Evolutionary conservation across 352 stramenopile species (phyloP), one percentile per base, ranked within the genome.

Genomic region (Hyphochytrium catenoides): DNA sequence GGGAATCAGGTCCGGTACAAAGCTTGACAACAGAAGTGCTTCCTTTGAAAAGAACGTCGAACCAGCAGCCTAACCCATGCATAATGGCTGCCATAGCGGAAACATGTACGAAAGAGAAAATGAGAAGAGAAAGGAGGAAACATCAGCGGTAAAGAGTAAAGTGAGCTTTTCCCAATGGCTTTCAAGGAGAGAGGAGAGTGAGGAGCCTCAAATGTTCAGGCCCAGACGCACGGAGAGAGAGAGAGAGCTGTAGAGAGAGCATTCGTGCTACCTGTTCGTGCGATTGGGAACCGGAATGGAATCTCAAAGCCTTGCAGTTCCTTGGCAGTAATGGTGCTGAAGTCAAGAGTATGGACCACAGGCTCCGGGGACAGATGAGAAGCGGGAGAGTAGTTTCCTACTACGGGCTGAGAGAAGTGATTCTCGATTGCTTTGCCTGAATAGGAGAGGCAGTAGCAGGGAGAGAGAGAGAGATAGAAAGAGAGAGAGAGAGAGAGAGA

Each of bases 51-150:
- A 97, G 83, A 18, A 95, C 74, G 3, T 84, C 95, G 56, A 99
- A 99, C 93, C 93, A 99, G 45, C 87, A 93, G 15, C 84, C 91
- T 31, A 98, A 71, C 3, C 89, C 93, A 52, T 92, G 90, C 41
- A 98, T 64, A 26, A 91, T 75, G 3, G 75, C 75, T 41, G 51
- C 37, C 9, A 5, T 16, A 9, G 9, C 15, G 20, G 14, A 11
- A 3, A 24, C 14, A 26, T 2, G 25, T 21, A 2, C 29, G 36
- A 17, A 50, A 23, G 24, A 36, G 4, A 22, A 20, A 7, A 17
- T n/a, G 31, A 11, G 8, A 12, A 18, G 16, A 26, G 20, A 23
- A 3, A 21, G 34, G 5, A 20, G 17, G 3, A 8, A 46, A 18
- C 12, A 47, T 44, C 12, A 22, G 32, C 36, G 27, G n/a, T 30